Base-by-base conservation (phyloP, 805 yeast genomes). In the Wickerhamomyces mucosus region DNA sequence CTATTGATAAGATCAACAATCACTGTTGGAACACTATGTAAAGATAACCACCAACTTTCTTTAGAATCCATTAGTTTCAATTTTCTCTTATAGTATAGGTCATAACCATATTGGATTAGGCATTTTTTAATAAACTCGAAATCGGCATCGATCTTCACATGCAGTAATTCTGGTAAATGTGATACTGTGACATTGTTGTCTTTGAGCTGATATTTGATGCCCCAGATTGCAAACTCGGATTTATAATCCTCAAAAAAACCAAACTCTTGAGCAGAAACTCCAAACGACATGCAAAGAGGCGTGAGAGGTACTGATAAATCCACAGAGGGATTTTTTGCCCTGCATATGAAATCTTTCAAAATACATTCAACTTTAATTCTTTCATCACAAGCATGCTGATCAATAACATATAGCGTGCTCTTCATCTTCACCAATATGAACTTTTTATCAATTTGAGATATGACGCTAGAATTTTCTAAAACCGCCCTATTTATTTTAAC, bases 341-440 rank as follows among this genome's bases (percentile, higher is more conserved):
- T 38, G 6, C 37, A 27, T 3, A 71, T 44, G 33, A 62, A 58
- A 3, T 59, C 61, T 21, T 48, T 39, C n/a, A 72, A 53, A 10
- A 66, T 43, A 1, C 37, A 31, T 43, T 85, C 95, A 3, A 79
- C 67, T 28, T 61, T 60, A 0, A 81, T 61, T 33, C 95, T 53
- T 48, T 85, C 95, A 53, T 81, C 94, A 33, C 78, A 72, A 0
- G 95, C 95, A 58, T 85, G 95, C 45, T 84, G 95, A 48, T 85
- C 95, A 5, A 80, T 44, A 1, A 72, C 54, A 15, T 71, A 50
- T 12, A 72, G 42, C 0, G 45, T n/a, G 2, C 30, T 27, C 1
- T 31, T 13, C 0, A 48, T 24, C 16, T 51, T 58, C 3, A 69
- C 50, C 5, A 84, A 55, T 7, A 85, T 72, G 45, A 82, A 82